phyloP scores from a whole-genome alignment of 2,329 filamentous ascomycete genomes.

The Colletotrichum horii region DNA sequence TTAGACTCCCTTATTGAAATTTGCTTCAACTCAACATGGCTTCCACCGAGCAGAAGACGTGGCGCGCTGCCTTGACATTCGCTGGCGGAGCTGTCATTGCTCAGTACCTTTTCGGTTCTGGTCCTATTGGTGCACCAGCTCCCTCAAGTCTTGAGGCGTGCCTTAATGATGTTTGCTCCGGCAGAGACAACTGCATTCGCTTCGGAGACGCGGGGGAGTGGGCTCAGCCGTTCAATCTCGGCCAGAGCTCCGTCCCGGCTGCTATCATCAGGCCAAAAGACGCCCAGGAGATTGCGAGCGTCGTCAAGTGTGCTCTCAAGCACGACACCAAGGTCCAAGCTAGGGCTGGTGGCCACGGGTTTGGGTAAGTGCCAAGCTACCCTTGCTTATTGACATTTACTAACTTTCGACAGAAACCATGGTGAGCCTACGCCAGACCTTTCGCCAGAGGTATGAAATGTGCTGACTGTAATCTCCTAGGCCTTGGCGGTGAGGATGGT shows the following conservation, averaged over 20 bases:
- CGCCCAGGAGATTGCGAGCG: conserved; percentile 56
- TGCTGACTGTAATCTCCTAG: background rate
- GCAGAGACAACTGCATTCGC: conserved; percentile 47
- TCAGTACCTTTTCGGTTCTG: background rate
- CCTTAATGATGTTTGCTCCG: conserved; percentile 49
- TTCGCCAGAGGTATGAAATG: background rate
- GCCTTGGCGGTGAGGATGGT: conserved; percentile 55
- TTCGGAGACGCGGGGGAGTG: conserved; percentile 42
- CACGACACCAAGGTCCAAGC: conserved; percentile 61
- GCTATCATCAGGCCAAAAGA: conserved; percentile 62
- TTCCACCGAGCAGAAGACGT: background rate
- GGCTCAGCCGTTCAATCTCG: conserved; percentile 59
- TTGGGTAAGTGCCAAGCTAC: conserved; percentile 47
- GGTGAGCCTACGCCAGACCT: background rate
- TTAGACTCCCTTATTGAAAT: background rate
- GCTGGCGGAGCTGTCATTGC: background rate
- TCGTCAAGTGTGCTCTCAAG: conserved; percentile 60
- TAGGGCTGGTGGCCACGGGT: conserved; percentile 68
- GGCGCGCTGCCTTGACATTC: background rate
- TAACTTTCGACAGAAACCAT: background rate
- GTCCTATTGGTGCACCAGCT: background rate
- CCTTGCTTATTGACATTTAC: background rate
- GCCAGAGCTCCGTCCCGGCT: conserved; percentile 50
- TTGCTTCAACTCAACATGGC: background rate
- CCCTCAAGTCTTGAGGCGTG: conserved; percentile 42